A percentile compares a stretch with the other conserved stretches of the same genome.
Evolutionary conservation across 768 basidiomycete genomes (phyloP).

Genomic region (Leccinum sublutescens): DNA sequence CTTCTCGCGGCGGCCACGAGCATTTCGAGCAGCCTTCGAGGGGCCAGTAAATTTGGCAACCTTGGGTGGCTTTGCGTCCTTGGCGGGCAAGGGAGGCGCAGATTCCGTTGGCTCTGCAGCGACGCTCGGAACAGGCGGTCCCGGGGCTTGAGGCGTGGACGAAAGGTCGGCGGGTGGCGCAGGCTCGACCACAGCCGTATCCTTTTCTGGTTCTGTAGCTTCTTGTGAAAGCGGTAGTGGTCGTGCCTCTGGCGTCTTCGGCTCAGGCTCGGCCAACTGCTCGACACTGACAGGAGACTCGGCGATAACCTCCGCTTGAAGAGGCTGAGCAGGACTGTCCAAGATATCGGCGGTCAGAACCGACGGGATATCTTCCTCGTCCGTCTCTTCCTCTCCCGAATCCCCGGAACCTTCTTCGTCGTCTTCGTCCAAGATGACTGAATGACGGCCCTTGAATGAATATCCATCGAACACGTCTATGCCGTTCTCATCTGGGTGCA

Average conservation of each 20-base stretch:
- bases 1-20: constrained; percentile 65
- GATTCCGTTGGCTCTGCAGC: constrained; percentile 17
- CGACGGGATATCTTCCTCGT: constrained; percentile 38
- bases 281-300: constrained; percentile 36
- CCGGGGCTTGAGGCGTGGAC: constrained; percentile 15
- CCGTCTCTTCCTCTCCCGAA: constrained; percentile 34
- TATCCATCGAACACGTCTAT: constrained; percentile 92
- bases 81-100: constrained; percentile 32
- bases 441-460: constrained; percentile 86
- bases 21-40: constrained; percentile 24
- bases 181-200: constrained; percentile 13
- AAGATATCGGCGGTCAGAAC: constrained; percentile 15
- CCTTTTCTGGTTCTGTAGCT: constrained; percentile 17
- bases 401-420: constrained; percentile 43
- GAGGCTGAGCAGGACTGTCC: constrained; percentile 23
- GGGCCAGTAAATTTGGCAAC: constrained; percentile 13
- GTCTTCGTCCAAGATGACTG: constrained; percentile 73
- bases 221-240: constrained; percentile 35
- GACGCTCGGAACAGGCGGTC: constrained; percentile 4
- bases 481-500: constrained; percentile 44
- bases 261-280: constrained; percentile 50
- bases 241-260: constrained; percentile 76
- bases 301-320: constrained; percentile 32
- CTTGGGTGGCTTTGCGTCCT: constrained; percentile 32
- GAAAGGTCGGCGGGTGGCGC: constrained; percentile 12